Evolutionary conservation across 768 basidiomycete genomes (phyloP).

Genomic region (Tylopilus rubrobrunneus): DNA sequence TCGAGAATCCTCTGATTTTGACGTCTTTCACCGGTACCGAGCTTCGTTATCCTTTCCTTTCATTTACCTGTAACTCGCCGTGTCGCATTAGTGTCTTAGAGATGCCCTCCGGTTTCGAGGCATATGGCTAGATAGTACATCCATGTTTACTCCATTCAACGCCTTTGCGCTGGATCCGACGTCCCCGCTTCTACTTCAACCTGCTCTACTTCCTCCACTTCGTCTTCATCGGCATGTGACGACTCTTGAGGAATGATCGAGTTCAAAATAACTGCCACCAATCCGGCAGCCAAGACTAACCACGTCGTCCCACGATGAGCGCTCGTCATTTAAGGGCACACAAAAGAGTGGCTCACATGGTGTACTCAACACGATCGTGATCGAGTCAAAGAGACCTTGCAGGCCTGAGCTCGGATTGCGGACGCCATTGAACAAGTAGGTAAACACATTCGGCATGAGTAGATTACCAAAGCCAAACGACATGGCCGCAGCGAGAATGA

Average conservation of each 20-base stretch:
- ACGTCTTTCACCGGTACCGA: too few relatives aligned
- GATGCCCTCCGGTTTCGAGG: not conserved
- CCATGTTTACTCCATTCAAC: not conserved
- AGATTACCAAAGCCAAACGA: constrained; percentile 71
- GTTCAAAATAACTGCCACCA: constrained; percentile 58
- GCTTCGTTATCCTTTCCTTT: too few relatives aligned
- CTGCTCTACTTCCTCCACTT: constrained; percentile 15
- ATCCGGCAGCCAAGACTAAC: constrained; percentile 54
- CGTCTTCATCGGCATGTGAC: constrained; percentile 20
- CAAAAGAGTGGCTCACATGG: constrained; percentile 55
- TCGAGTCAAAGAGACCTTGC: constrained; percentile 68
- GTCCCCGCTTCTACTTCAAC: constrained; percentile 23
- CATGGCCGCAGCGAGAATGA: constrained; percentile 65
- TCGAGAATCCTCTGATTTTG: too few relatives aligned
- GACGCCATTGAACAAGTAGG: constrained; percentile 66
- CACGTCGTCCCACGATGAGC: not conserved
- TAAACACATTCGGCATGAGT: constrained; percentile 61
- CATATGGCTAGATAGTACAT: not conserved
- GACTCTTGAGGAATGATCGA: constrained; percentile 45
- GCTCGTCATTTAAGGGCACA: not conserved
- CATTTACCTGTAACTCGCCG: too few relatives aligned
- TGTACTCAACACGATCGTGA: constrained; percentile 76
- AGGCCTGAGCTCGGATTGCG: constrained; percentile 49
- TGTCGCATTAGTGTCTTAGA: too few relatives aligned
- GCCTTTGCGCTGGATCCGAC: not conserved